Base-by-base conservation (phyloP, 441 rosid species). In the Euphorbia schlechtendalii region DNA sequence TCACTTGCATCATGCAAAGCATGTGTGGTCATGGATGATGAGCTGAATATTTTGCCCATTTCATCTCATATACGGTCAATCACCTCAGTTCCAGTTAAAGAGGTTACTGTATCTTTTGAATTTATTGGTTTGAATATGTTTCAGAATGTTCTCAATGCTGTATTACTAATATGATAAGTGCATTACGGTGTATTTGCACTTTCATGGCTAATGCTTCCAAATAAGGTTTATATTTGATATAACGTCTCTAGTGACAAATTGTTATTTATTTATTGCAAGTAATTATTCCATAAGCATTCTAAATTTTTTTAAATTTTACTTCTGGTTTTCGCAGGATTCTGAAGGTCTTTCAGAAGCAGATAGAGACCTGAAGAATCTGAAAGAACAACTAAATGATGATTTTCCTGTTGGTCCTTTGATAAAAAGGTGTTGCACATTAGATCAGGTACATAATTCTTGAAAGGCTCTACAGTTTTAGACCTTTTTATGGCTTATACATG, bases 1-100 rank as follows among this genome's bases (percentile, higher is more conserved):
- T 95, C 99, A 60, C 73, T 95, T 61, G 95, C 98, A 40, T 86
- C 93, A 7, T 91, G 98, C 85, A 95, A 89, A 81, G 73, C 99
- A 38, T 95, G 98, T 43, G 85, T 89, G 55, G 85, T 86, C 57
- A 82, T 88, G 95, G 98, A 95, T 78, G 99, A 91, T 76, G 99
- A 95, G 84, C 69, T 95, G 69, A 95, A 95, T 74, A 71, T 91
- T 60, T 81, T 91, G 71, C 98, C 97, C 5, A 78, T 94, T 74
- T 94, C 98, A 8, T 91, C 98, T 77, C 99, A 91, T 69, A 84
- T 91, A 77, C 84, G 81, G 80, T 87, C 92, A 62, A 86, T 89
- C 67, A 69, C 72, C 28, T 76, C 82, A n/a, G 83, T 77, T 72
- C 86, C 86, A 11, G 68, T 79, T 43, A 76, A 79, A 76, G 95